These are phyloP conservation scores for Populus hybrid DNA, from an alignment of 441 rosid genomes.

Conservation along the genomic window DNA sequence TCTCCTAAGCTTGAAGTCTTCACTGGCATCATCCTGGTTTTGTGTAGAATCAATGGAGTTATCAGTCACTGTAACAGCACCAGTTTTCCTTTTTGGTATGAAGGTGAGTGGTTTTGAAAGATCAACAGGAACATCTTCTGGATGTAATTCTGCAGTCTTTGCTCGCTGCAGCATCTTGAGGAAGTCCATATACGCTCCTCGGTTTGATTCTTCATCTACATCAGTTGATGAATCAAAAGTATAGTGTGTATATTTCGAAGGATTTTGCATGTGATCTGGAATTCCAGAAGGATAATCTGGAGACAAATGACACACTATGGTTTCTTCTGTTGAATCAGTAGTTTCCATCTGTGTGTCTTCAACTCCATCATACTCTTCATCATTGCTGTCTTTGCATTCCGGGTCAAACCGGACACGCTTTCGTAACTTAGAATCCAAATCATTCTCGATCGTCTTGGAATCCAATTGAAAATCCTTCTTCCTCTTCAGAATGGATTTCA, in stretches of 20 bases:
- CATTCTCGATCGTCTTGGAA: constrained; percentile 25
- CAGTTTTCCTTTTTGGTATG: constrained; percentile 57
- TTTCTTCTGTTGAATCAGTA: constrained; percentile 23
- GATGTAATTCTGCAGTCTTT: constrained; percentile 27
- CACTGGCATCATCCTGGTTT: constrained; percentile 20
- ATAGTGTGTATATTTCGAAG: constrained; percentile 69
- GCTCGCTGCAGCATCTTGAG: constrained; percentile 49
- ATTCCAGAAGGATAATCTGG: constrained; percentile 44
- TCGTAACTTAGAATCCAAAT: constrained; percentile 43
- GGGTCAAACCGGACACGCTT: constrained; percentile 86
- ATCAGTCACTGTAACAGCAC: constrained; percentile 24
- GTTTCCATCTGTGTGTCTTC: constrained; percentile 35
- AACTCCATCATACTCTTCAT: constrained; percentile 29
- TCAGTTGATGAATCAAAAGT: constrained; percentile 56
- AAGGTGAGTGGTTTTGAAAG: constrained; percentile 58
- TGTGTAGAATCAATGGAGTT: constrained; percentile 19
- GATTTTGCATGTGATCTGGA: constrained; percentile 81
- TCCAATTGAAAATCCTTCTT: constrained; percentile 40
- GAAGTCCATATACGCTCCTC: constrained; percentile 69
- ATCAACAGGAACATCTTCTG: constrained; percentile 36
- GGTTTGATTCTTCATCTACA: constrained; percentile 68
- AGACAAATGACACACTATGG: constrained; percentile 17
- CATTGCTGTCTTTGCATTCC: constrained; percentile 27
- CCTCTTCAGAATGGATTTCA: constrained; percentile 77
- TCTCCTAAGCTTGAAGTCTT: constrained; percentile 32